phyloP scores from a whole-genome alignment of 202 grass and related monocot species.

The Schoenoplectus tabernaemontani region DNA sequence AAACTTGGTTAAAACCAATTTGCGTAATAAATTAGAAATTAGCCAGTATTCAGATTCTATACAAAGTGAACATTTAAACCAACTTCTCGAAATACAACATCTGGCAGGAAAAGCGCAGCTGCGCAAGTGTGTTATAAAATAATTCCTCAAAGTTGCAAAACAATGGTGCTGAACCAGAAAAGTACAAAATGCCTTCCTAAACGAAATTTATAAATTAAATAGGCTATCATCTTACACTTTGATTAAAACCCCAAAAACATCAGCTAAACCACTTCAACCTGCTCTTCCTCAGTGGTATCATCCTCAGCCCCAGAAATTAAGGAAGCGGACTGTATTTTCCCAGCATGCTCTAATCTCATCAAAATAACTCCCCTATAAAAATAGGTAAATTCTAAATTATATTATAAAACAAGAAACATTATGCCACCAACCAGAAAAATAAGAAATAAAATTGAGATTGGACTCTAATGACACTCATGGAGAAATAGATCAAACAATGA shows the following conservation, averaged over 20 bases:
- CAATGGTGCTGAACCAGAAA: background rate
- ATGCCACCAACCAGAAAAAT: background rate
- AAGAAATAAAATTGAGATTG: background rate
- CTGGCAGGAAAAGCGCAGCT: background rate
- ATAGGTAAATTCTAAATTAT: background rate
- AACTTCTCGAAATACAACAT: background rate
- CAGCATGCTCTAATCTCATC: constrained; percentile 86
- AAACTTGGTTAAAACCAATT: background rate
- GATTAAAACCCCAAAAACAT: background rate
- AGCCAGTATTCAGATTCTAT: background rate
- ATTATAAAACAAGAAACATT: background rate
- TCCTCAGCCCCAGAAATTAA: constrained; percentile 49
- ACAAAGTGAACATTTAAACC: background rate
- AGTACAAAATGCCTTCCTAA: constrained; percentile 15
- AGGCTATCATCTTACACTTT: background rate
- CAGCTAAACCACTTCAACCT: background rate
- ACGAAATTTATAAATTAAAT: background rate
- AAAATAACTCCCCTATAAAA: constrained; percentile 79
- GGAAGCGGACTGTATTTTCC: constrained; percentile 88
- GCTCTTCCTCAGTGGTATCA: constrained; percentile 33
- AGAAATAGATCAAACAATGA: background rate
- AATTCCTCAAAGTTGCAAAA: background rate
- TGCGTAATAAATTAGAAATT: background rate
- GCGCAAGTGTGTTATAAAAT: background rate
- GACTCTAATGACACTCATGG: background rate